Evolutionary conservation across 2,329 filamentous ascomycete genomes (phyloP), one percentile per base, ranked within the genome.

Genomic region (Penicillium glabrum): DNA sequence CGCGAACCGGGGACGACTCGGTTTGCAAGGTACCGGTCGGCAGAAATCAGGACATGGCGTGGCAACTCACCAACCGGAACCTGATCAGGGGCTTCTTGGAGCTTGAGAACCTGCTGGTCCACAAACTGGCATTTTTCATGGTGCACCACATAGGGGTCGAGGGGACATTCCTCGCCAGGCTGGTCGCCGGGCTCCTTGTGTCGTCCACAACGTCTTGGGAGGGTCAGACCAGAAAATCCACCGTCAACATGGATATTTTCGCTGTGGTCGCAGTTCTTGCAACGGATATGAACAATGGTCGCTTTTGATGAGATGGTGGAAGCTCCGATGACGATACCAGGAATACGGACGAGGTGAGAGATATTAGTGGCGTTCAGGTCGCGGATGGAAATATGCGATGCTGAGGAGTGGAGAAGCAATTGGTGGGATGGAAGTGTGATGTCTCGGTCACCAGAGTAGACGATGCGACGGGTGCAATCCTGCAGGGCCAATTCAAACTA

Each of bases 221-320:
- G 83, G 19, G 90, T 88, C 5, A 98, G 84, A 35, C 93, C 91
- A 0, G 91, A 85, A 74, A 99, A 98, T 31, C 95, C 95, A 46
- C 92, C 91, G 2, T 88, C 81, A 16, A 99, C 85, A 1, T 85
- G 82, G 16, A 98, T 77, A 24, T 84, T 83, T 61, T 90, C 83
- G 31, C 84, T 82, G 64, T 92, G 84, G 57, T 88, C 84, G 76
- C 95, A 99, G 69, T 87, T 92, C 62, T 92, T 86, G 79, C 95
- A 99, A 75, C 96, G 87, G 51, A 99, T 89, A 59, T 90, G 85
- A 24, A 99, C 82, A 26, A 87, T 82, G 7, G 92, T 97, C 5
- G 95, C 91, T 80, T 99, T 98, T 13, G 93, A 98, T 2, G 93
- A 96, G 74, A 98, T 89, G 19, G 96, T 96, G 1, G 93, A 97